Base-by-base conservation (phyloP, 345 rosid genomes). In the Excoecaria cochinchinensis region DNA sequence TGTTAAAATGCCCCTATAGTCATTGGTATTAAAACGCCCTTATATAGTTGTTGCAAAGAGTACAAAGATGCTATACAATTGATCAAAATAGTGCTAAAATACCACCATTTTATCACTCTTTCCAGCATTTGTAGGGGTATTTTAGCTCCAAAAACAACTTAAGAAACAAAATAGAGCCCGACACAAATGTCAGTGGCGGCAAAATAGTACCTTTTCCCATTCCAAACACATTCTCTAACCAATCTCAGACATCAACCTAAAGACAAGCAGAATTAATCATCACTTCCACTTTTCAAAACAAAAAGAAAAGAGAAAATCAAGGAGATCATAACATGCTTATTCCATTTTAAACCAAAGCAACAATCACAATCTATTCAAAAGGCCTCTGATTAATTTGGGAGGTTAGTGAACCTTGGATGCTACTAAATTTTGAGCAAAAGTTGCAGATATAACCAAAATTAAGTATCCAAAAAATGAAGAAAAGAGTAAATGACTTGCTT, bases 311-410 rank as follows among this genome's bases (percentile, higher is more conserved):
- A 1, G 39, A 8, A 14, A 62, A 62, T 6, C n/a, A 62, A 6
- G 4, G 2, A 63, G 21, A 38, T 38, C 16, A 14, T 58, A 4
- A 0, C 62, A 21, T 58, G 62, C 36, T 21, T 8, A 58, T 21
- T 22, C 24, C 36, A 63, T 14, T 38, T n/a, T 38, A 63, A 24
- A 39, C 21, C 22, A 40, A 63, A 39, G 40, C 68, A 16, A 63
- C 68, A 63, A 63, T 63, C 46, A 62, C 42, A 62, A 4, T 36
- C 68, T 17, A 63, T 63, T 62, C 67, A 38, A 2, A 31, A 63
- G 67, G 58, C 58, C 58, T 53, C 58, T 4, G 42, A 63, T 40
- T 13, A 15, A 61, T 36, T 61, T 14, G 42, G 19, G 17, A 61
- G 19, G n/a, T 55, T 8, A 17, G 2, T 55, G 57, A 53, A 31